These are phyloP conservation scores for Aspergillus quadricinctus DNA, from an alignment of 2,329 filamentous ascomycete genomes.

Conservation along the genomic window DNA sequence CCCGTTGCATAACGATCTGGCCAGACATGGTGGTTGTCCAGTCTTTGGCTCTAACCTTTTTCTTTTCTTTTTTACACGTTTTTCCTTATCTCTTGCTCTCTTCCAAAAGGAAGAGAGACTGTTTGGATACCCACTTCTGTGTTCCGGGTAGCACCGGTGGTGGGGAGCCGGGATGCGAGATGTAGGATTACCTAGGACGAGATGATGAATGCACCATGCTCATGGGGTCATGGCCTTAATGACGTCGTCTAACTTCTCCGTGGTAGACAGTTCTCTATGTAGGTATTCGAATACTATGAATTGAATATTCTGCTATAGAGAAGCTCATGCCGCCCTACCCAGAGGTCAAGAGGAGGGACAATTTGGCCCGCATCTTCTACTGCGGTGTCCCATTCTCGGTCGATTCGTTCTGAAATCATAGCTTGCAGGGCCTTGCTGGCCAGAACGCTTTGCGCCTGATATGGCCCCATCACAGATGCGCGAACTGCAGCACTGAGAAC, in stretches of 20 bases:
- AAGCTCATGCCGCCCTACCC: constrained; percentile 62
- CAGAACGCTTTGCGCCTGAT: constrained; percentile 58
- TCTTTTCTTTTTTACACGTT: constrained; percentile 9
- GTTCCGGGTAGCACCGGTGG: constrained; percentile 19
- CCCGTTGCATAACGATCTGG: constrained; percentile 19
- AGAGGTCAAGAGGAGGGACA: constrained; percentile 60
- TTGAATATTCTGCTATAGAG: constrained; percentile 66
- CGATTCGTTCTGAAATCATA: constrained; percentile 48
- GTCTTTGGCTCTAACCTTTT: constrained; percentile 12
- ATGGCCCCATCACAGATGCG: constrained; percentile 61
- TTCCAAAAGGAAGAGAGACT: constrained; percentile 6
- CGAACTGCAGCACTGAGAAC: constrained; percentile 60
- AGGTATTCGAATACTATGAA: constrained; percentile 41
- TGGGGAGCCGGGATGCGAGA: constrained; percentile 19
- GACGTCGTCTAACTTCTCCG: background rate
- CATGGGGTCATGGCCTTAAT: constrained; percentile 17
- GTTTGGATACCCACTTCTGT: constrained; percentile 30
- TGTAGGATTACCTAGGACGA: constrained; percentile 32
- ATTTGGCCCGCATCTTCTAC: constrained; percentile 57
- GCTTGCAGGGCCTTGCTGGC: constrained; percentile 50
- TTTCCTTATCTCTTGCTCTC: constrained; percentile 3
- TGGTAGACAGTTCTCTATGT: constrained; percentile 2
- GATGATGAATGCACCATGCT: constrained; percentile 22
- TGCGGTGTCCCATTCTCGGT: constrained; percentile 44
- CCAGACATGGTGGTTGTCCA: constrained; percentile 13